phyloP scores from a whole-genome alignment of 2,329 filamentous ascomycete species.

The Hortaea sp. region DNA sequence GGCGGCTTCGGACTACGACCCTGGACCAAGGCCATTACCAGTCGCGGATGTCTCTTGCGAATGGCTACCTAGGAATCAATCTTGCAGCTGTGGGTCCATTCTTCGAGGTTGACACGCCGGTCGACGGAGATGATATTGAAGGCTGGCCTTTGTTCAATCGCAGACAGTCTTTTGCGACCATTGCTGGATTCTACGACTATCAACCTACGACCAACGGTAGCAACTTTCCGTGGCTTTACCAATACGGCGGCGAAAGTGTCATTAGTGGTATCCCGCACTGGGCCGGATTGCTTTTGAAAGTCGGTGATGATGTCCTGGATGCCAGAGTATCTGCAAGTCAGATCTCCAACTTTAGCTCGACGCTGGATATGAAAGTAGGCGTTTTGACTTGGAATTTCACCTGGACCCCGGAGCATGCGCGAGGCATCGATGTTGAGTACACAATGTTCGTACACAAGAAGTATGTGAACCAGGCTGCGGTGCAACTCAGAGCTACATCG shows the following conservation, averaged over 20 bases:
- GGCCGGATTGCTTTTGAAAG: conserved; percentile 49
- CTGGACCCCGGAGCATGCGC: conserved; percentile 48
- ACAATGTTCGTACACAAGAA: conserved; percentile 57
- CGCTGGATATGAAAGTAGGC: conserved; percentile 53
- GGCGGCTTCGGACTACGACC: conserved; percentile 43
- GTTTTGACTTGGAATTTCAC: conserved; percentile 54
- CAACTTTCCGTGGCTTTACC: conserved; percentile 59
- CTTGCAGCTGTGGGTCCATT: conserved; percentile 54
- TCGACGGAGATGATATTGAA: conserved; percentile 28
- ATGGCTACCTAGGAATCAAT: conserved; percentile 56
- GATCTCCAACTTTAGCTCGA: conserved; percentile 52
- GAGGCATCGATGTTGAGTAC: conserved; percentile 51
- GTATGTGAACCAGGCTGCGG: conserved; percentile 50
- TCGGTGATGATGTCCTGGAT: conserved; percentile 46
- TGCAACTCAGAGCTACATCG: conserved; percentile 50
- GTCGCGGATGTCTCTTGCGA: conserved; percentile 49
- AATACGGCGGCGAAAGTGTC: conserved; percentile 61
- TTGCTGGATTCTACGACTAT: conserved; percentile 56
- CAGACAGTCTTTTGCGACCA: conserved; percentile 56
- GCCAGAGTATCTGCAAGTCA: conserved; percentile 49
- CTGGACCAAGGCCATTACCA: conserved; percentile 51
- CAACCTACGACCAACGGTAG: conserved; percentile 49
- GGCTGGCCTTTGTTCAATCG: conserved; percentile 59
- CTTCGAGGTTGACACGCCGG: conserved; percentile 48
- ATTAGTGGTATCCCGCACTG: conserved; percentile 64